Conservation (phyloP, 306 rosid species). For the Myrica gale region DNA sequence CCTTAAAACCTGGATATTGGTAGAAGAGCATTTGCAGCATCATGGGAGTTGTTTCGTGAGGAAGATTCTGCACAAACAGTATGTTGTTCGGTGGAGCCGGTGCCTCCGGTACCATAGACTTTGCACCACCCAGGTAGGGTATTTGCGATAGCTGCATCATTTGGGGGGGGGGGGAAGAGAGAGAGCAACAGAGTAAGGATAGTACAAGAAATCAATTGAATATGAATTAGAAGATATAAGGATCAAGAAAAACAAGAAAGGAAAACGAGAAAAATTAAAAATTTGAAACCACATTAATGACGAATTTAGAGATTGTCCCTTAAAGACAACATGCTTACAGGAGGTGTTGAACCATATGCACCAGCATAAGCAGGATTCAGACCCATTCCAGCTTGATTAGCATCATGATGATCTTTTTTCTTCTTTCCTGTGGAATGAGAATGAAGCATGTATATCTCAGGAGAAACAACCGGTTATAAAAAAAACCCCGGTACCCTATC, state of each 20-base stretch:
- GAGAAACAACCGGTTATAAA: background rate
- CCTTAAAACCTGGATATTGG: constrained; percentile 89
- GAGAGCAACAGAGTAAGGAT: constrained; percentile 5
- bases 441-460: background rate
- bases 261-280: too few relatives aligned
- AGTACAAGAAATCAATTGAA: background rate
- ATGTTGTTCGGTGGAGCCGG: constrained; percentile 99
- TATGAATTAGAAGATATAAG: background rate
- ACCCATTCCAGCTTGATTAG: constrained; percentile 81
- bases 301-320: background rate
- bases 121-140: constrained; percentile 84
- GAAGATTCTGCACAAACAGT: constrained; percentile 89
- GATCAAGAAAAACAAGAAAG: too few relatives aligned
- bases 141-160: constrained; percentile 59
- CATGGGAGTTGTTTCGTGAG: constrained; percentile 83
- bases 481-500: background rate
- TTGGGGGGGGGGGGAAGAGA: background rate
- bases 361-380: constrained; percentile 79
- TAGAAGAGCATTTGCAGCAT: constrained; percentile 98
- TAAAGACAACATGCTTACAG: constrained; percentile 47
- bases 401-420: constrained; percentile 85
- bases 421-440: constrained; percentile 62
- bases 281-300: too few relatives aligned
- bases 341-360: constrained; percentile 71
- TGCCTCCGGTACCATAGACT: constrained; percentile 79